Base-by-base conservation (phyloP, 129 eudicot genomes). In the Pulicaria dysenterica region DNA sequence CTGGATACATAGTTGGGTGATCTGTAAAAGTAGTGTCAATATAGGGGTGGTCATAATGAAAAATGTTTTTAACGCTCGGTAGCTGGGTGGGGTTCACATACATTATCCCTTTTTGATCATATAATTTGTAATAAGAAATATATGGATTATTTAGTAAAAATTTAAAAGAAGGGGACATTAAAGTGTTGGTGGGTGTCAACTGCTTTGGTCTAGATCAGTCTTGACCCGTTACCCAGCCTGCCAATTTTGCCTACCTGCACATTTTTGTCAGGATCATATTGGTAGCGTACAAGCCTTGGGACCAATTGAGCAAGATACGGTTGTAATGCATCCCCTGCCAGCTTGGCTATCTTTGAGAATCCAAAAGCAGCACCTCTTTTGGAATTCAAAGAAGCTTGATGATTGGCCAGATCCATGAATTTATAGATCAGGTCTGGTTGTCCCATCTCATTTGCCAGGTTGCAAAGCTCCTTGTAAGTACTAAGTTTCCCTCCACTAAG, bases 331-430 rank as follows among this genome's bases (percentile, higher is more conserved):
- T 90, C 98, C 72, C 98, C 98, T 53, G 98, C 92, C 79, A 79
- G 91, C 85, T 94, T 94, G 58, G 98, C 96, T 69, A 94, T 94
- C 81, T 88, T 94, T 41, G 98, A 94, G 75, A 94, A 94, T 31
- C 98, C 98, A 90, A 90, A 94, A 75, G 98, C 98, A 57, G 95
- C 98, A 48, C 98, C 98, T 85, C 98, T 84, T 83, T 94, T 94
- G 34, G 98, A 90, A 85, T 87, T 94, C 64, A 90, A 74, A 64
- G 97, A 80, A 72, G 96, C 91, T 77, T 94, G 98, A 79, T 94
- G 88, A 83, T 90, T 94, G 42, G 98, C 98, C 69, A 94, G 73
- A 74, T 94, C 98, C 98, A 94, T 94, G 83, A 94, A 94, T 72
- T 94, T 94, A 76, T 94, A 94, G 5, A 94, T 86, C 59, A 94